These are phyloP conservation scores for Tympanopsis confertula DNA, from an alignment of 2,329 filamentous ascomycete genomes.

Conservation along the genomic window DNA sequence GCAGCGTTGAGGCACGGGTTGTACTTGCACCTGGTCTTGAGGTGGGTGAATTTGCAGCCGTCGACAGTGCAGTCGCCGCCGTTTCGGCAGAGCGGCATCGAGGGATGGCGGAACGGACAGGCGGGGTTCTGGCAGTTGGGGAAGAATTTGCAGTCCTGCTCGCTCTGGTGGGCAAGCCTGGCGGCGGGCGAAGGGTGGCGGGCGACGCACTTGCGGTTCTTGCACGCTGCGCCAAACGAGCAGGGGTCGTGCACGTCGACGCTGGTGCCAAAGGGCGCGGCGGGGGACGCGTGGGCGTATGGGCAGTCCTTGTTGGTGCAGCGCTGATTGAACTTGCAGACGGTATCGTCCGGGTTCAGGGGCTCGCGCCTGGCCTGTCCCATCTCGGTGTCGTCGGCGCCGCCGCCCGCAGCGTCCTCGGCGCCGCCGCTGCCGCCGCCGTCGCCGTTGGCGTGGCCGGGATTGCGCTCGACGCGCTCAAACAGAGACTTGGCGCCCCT, in stretches of 20 bases:
- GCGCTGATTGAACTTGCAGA: constrained; percentile 81
- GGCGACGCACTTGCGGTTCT: constrained; percentile 85
- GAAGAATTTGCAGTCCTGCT: constrained; percentile 82
- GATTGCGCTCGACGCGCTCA: neutral
- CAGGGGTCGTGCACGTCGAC: constrained; percentile 75
- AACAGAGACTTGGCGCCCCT: neutral
- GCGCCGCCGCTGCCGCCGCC: too few relatives aligned
- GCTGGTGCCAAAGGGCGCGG: constrained; percentile 63
- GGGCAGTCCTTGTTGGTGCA: constrained; percentile 85
- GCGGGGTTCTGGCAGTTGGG: constrained; percentile 80
- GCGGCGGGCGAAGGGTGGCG: constrained; percentile 86
- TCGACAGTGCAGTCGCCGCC: constrained; percentile 74
- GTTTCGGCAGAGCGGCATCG: constrained; percentile 78
- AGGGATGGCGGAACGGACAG: constrained; percentile 82
- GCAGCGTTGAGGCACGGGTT: constrained; percentile 81
- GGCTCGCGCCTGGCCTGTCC: constrained; percentile 37
- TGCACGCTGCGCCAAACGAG: constrained; percentile 80
- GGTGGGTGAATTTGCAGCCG: constrained; percentile 83
- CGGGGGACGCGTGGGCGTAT: constrained; percentile 89
- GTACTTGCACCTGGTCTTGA: constrained; percentile 76
- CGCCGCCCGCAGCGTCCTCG: constrained; percentile 14
- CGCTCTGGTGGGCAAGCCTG: constrained; percentile 65
- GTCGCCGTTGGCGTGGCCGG: neutral
- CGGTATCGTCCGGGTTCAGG: constrained; percentile 48
- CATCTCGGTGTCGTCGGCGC: constrained; percentile 55